Base-by-base conservation (phyloP, 2,329 filamentous ascomycete genomes). In the Ophiosphaerella narmari region DNA sequence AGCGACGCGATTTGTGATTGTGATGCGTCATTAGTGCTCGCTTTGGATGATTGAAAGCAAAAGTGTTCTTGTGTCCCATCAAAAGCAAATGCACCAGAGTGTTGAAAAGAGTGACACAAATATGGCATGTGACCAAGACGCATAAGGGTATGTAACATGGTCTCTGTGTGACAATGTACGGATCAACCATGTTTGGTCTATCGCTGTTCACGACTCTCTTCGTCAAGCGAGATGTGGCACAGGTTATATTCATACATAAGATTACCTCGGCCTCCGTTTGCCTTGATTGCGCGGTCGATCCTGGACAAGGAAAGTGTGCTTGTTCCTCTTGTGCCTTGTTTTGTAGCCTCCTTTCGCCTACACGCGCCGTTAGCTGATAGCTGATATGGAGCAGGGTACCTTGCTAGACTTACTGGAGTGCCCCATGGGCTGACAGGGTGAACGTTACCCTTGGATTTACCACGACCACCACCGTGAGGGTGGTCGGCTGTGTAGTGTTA, bases 371-470 rank as follows among this genome's bases (percentile, higher is more conserved):
- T 35, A 46, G 31, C 18, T 3, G 7, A n/a, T 43, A n/a, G 32
- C 7, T 7, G 16, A 13, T 8, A 32, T 32, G 26, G 9, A 32
- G 7, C 37, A 21, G 9, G 24, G 5, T 11, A 18, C 32, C 39
- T 16, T 32, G 32, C 11, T 42, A 60, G 46, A 85, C 90, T 78
- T 88, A 95, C 91, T 70, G 91, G 93, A 71, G 86, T 88, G 73
- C 95, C 94, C 94, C 95, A 99, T 51, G 94, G 94, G 77, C 91
- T 96, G 65, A 94, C 91, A 31, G 95, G 94, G 71, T 96, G 83
- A 54, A 92, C 86, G 72, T 97, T 96, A 85, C 94, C 91, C 90
- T 99, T 99, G 50, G 91, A 97, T 80, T 99, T 99, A 80, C 94
- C 94, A 82, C 95, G 86, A 77, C 94, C 94, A 89, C 94, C 94